Conservation (phyloP, 169 alveolate genomes). For the Plasmodium yoelii region DNA sequence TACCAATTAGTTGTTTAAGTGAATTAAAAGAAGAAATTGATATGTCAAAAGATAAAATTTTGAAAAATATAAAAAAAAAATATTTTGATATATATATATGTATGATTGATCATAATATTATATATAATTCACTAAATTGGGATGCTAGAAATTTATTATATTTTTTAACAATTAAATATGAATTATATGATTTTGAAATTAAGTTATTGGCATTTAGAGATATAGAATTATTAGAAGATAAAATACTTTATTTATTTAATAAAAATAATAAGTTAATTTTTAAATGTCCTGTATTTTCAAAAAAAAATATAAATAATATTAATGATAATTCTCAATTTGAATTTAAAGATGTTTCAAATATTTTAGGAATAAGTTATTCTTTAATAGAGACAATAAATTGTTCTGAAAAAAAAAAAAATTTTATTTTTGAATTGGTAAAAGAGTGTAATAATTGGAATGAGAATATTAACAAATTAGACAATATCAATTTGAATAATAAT, state of each 20-base stretch:
- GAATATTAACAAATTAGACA: too few species aligned
- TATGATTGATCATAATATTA: conserved; percentile 40
- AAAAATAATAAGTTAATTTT: conserved; percentile 7
- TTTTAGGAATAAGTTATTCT: conserved; percentile 3
- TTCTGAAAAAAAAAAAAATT: neutral
- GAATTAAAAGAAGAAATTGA: conserved; percentile 67
- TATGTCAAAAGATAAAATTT: conserved; percentile 38
- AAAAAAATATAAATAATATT: neutral
- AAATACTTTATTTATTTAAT: neutral
- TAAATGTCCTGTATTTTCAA: conserved; percentile 16
- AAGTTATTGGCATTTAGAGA: conserved; percentile 56
- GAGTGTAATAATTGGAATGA: too few species aligned
- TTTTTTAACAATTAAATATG: conserved; percentile 50
- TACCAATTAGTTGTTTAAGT: conserved; percentile 44
- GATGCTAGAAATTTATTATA: conserved; percentile 61
- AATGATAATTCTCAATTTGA: neutral
- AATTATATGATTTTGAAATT: conserved; percentile 42
- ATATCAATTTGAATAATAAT: too few species aligned
- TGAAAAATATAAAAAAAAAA: conserved; percentile 30
- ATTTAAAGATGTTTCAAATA: neutral
- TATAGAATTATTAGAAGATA: conserved; percentile 2
- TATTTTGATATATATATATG: conserved; percentile 59
- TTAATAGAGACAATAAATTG: neutral
- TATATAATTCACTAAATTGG: conserved; percentile 30
- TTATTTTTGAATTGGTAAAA: neutral